phyloP scores from a whole-genome alignment of 2,329 filamentous ascomycete species.

The Exophiala xenobiotica region DNA sequence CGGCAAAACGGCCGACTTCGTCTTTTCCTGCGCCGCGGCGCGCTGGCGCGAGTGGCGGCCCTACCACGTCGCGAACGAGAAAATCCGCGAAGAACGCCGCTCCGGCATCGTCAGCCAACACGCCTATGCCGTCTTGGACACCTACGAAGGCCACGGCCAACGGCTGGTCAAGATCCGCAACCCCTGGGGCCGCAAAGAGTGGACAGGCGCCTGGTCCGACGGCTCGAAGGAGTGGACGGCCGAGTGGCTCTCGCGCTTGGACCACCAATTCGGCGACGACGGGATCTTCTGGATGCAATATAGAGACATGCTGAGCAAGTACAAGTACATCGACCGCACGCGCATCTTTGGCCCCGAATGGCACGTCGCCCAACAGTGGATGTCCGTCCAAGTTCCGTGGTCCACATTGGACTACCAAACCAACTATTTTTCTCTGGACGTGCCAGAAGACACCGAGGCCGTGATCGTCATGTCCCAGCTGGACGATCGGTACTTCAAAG shows the following conservation, averaged over 20 bases:
- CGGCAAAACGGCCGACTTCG: conserved; percentile 67
- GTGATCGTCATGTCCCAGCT: conserved; percentile 62
- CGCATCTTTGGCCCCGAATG: conserved; percentile 61
- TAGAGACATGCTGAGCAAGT: conserved; percentile 58
- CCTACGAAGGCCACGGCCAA: conserved; percentile 60
- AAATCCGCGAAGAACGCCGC: conserved; percentile 37
- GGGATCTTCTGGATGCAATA: conserved; percentile 66
- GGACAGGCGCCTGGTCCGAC: conserved; percentile 79
- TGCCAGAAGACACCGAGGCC: conserved; percentile 53
- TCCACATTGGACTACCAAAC: conserved; percentile 59
- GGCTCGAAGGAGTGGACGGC: conserved; percentile 82
- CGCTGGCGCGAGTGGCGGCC: conserved; percentile 35
- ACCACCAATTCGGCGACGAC: conserved; percentile 74
- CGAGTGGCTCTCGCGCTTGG: conserved; percentile 70
- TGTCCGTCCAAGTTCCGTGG: conserved; percentile 60
- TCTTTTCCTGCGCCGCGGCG: conserved; percentile 49
- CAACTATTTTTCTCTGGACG: conserved; percentile 58
- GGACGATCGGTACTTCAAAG: conserved; percentile 60
- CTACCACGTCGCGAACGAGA: conserved; percentile 22
- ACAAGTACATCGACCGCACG: conserved; percentile 61
- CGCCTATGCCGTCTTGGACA: conserved; percentile 60
- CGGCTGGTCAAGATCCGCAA: conserved; percentile 64
- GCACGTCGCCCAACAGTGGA: conserved; percentile 63
- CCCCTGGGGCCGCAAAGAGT: conserved; percentile 78
- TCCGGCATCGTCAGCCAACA: conserved; percentile 51